A percentile compares a stretch with the other conserved stretches of the same genome.
Conservation (phyloP, 495 filamentous ascomycete genomes). For the Penicillium paradoxum region DNA sequence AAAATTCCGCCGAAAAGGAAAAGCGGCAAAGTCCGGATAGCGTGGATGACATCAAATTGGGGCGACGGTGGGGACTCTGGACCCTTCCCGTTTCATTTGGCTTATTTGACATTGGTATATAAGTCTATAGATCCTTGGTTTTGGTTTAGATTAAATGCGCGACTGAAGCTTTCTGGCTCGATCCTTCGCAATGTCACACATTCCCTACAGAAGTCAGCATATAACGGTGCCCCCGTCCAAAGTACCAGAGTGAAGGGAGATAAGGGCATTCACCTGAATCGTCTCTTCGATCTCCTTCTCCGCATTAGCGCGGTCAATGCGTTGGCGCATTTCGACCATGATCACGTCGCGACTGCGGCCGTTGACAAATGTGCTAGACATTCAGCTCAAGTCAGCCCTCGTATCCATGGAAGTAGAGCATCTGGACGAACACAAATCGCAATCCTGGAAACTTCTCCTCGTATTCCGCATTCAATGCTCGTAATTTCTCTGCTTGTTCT, state of each 20-base stretch:
- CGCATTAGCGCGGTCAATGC: slow-evolving; percentile 66
- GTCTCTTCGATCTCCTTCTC: slow-evolving; percentile 65
- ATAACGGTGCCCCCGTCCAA: too few species aligned
- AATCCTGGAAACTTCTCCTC: slow-evolving; percentile 78
- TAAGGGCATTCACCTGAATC: slow-evolving; percentile 57
- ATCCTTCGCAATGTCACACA: slow-evolving; percentile 69
- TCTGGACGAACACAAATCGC: slow-evolving; percentile 69
- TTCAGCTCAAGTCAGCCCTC: slow-evolving; percentile 4
- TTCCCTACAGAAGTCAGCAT: slow-evolving; percentile 45
- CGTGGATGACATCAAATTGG: slow-evolving; percentile 30
- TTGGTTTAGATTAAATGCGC: slow-evolving; percentile 21
- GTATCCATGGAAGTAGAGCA: not conserved
- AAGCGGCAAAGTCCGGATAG: slow-evolving; percentile 24
- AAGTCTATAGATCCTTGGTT: too few species aligned
- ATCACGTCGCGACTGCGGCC: slow-evolving; percentile 67
- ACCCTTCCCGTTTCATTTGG: slow-evolving; percentile 9
- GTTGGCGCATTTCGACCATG: slow-evolving; percentile 76
- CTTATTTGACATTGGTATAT: not conserved
- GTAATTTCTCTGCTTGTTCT: slow-evolving; percentile 45
- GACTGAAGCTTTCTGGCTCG: slow-evolving; percentile 49
- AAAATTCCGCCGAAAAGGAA: slow-evolving; percentile 6
- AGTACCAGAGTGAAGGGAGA: too few species aligned
- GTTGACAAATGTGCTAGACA: slow-evolving; percentile 77
- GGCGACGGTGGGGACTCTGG: slow-evolving; percentile 15
- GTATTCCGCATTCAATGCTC: slow-evolving; percentile 70